These are phyloP conservation scores for Leptographium radiaticola DNA, from an alignment of 2,329 filamentous ascomycete genomes.

Conservation along the genomic window DNA sequence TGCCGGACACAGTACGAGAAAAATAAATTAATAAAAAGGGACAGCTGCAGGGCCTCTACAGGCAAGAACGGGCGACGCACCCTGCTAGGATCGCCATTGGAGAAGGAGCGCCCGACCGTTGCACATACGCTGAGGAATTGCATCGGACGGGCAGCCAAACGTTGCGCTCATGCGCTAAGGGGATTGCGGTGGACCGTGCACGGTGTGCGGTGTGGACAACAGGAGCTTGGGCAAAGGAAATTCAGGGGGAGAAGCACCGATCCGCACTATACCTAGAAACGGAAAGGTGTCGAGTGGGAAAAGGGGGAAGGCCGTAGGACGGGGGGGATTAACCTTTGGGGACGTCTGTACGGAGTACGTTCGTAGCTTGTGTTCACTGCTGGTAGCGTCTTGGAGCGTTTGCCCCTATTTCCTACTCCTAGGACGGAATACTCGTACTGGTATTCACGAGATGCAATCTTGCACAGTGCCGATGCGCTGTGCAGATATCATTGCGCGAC, in stretches of 20 bases:
- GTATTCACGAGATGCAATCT: too few species aligned
- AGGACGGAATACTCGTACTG: too few species aligned
- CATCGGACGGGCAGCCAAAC: neutral
- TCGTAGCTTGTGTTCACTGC: neutral
- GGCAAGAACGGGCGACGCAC: neutral
- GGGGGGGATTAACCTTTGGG: neutral
- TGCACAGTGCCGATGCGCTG: neutral
- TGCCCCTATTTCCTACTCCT: too few species aligned
- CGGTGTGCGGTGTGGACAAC: slow-evolving; percentile 4
- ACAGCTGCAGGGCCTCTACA: slow-evolving; percentile 3
- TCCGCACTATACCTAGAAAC: slow-evolving; percentile 8
- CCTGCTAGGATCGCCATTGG: slow-evolving; percentile 5
- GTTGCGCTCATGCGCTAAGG: neutral
- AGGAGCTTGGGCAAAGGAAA: slow-evolving; percentile 4
- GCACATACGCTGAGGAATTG: neutral
- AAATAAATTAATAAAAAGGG: slow-evolving; percentile 2
- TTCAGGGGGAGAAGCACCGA: slow-evolving; percentile 10
- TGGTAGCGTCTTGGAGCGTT: neutral
- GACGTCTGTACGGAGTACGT: neutral
- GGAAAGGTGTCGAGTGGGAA: slow-evolving; percentile 8
- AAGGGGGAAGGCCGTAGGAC: slow-evolving; percentile 2
- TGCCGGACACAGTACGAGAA: slow-evolving; percentile 3
- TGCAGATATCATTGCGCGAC: too few species aligned
- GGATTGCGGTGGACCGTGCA: slow-evolving; percentile 7
- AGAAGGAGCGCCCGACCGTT: slow-evolving; percentile 4